These are phyloP conservation scores for Nicotiana tomentosiformis DNA, from an alignment of 257 asterid genomes.

Conservation along the genomic window DNA sequence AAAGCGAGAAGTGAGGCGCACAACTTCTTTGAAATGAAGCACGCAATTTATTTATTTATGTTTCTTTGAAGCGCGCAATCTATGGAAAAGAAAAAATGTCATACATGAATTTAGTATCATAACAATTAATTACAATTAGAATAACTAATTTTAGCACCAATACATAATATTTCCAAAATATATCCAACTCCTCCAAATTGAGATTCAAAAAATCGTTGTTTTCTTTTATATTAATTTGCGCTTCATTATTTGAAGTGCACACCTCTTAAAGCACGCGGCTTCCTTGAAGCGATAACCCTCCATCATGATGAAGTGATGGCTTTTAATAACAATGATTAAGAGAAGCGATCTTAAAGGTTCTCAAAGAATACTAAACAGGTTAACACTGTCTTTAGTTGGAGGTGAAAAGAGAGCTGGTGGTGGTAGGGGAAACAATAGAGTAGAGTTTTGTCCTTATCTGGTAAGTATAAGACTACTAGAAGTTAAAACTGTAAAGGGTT, in stretches of 20 bases:
- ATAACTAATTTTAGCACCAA: background rate
- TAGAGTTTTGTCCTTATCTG: background rate
- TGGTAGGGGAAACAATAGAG: background rate
- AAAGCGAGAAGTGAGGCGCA: background rate
- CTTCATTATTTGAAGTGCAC: background rate
- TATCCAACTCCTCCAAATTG: background rate
- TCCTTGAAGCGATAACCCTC: background rate
- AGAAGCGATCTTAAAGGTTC: background rate
- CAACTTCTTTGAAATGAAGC: background rate
- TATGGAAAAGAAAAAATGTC: background rate
- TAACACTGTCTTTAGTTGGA: background rate
- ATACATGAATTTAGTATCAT: background rate
- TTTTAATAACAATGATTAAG: background rate
- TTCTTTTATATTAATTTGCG: background rate
- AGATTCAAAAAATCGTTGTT: no score
- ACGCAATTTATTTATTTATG: background rate
- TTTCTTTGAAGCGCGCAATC: background rate
- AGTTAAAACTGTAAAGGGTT: background rate
- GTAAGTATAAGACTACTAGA: background rate
- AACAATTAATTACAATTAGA: background rate
- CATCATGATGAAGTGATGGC: background rate
- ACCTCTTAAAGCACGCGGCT: background rate
- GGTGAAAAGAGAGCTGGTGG: background rate
- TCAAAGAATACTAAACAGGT: background rate
- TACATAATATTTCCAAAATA: background rate